Evolutionary conservation across 2,329 filamentous ascomycete genomes (phyloP), one percentile per base, ranked within the genome.

Genomic region (Talaromyces marneffei): DNA sequence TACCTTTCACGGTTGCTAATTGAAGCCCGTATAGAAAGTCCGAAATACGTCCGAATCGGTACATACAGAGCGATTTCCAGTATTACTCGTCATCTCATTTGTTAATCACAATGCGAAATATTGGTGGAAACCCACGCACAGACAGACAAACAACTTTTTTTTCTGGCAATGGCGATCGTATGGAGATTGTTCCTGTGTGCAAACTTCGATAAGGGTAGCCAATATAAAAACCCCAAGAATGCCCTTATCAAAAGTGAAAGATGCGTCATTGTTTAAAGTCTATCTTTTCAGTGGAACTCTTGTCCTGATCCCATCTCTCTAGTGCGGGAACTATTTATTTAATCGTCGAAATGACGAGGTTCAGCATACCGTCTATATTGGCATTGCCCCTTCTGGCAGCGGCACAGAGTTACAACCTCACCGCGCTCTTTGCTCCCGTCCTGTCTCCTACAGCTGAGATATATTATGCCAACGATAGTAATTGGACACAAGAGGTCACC

Each of bases 371-470:
- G 31, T 10, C 35, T 5, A 33, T 57, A 8, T 25, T 57, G 5
- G 40, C 33, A 31, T n/a, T 61, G 33, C 53, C 59, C 3, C 25
- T 61, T 20, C 42, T 61, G 10, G 53, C 53, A 10, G 23, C 42
- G 12, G 42, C 59, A 27, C 18, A 20, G 14, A 29, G 20, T n/a
- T 33, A 48, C 25, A 61, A 62, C 29, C 18, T 62, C 7, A 37
- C 33, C 2, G 61, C 50, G 20, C 52, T 46, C 16, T 62, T 62
- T 39, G 18, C 25, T 7, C 39, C 56, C 14, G 14, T 27, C n/a
- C 39, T 60, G 10, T 62, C 61, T 42, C 44, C 56, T 8, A 27
- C 14, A 9, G 52, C 50, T 16, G 56, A 62, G 14, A 56, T 55
- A 8, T 56, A 55, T 23, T 23, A 31, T n/a, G 23, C 40, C 14